Evolutionary conservation across 805 yeast genomes (phyloP).

Genomic region (Cyberlindnera maclurae): DNA sequence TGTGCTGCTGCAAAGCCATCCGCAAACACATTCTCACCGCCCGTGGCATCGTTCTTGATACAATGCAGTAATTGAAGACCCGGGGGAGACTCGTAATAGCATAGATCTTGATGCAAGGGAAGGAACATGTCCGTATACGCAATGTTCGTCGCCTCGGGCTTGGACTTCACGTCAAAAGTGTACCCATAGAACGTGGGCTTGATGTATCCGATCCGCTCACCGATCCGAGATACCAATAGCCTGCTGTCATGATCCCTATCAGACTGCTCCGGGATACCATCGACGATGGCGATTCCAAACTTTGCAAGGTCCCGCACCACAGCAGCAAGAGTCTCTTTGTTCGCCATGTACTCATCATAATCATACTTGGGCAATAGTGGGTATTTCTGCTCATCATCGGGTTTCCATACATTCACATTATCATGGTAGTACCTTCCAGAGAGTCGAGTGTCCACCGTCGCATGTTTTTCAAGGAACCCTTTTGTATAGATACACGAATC

Average conservation of each 20-base stretch:
- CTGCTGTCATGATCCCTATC: constrained; percentile 20
- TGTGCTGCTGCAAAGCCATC: constrained; percentile 65
- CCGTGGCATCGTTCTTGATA: constrained; percentile 42
- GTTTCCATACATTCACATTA: constrained; percentile 42
- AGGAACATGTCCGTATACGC: constrained; percentile 60
- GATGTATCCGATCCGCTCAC: constrained; percentile 56
- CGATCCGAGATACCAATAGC: constrained; percentile 33
- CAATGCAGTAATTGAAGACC: constrained; percentile 67
- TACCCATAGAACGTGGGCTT: constrained; percentile 68
- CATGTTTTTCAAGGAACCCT: constrained; percentile 39
- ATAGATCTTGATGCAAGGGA: constrained; percentile 72
- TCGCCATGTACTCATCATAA: constrained; percentile 11
- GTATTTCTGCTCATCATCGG: constrained; percentile 12
- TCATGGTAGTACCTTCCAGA: constrained; percentile 28
- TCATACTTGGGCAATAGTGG: constrained; percentile 9
- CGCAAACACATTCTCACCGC: constrained; percentile 64
- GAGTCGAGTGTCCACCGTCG: constrained; percentile 27
- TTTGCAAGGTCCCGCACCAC: constrained; percentile 41
- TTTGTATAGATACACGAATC: constrained; percentile 36
- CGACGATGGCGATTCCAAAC: constrained; percentile 51
- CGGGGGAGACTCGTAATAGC: constrained; percentile 76
- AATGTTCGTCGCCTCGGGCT: constrained; percentile 52
- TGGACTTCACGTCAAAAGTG: constrained; percentile 56
- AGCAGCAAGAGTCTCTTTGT: constrained; percentile 23
- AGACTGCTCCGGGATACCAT: constrained; percentile 48